Percentiles rank a stretch among this genome's conserved stretches.
phyloP scores from a whole-genome alignment of 129 eudicot genomes.

The Gnaphalium uliginosum region DNA sequence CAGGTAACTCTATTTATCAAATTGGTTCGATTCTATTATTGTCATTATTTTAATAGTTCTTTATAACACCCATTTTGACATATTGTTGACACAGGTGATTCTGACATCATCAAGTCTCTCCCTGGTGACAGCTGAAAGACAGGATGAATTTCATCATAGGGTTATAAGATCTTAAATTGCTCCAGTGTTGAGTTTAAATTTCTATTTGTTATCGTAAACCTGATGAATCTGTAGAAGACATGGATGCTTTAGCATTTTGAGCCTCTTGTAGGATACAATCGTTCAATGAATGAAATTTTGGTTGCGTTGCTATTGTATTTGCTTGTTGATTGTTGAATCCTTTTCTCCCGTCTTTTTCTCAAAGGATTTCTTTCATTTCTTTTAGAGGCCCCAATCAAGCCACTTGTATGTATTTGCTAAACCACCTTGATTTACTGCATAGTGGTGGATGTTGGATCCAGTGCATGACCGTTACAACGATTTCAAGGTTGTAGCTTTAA shows the following conservation, averaged over 20 bases:
- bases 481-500: too few relatives aligned
- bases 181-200: constrained; percentile 28
- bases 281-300: constrained; percentile 36
- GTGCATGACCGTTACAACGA: too few relatives aligned
- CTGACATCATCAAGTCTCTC: constrained; percentile 60
- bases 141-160: constrained; percentile 1
- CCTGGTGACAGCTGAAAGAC: constrained; percentile 48
- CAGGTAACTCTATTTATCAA: constrained; percentile 31
- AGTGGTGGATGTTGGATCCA: too few relatives aligned
- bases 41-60: neutral
- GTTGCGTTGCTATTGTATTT: neutral
- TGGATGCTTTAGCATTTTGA: constrained; percentile 31
- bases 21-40: neutral
- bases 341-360: neutral
- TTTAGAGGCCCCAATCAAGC: too few relatives aligned
- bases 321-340: neutral
- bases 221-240: constrained; percentile 36
- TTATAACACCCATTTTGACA: neutral
- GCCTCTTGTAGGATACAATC: constrained; percentile 27
- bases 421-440: too few relatives aligned
- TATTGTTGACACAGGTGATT: constrained; percentile 42
- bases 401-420: too few relatives aligned
- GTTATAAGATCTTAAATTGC: constrained; percentile 21
- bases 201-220: constrained; percentile 27
- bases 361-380: too few relatives aligned